A percentile compares a stretch with the other conserved stretches of the same genome.
These are phyloP conservation scores for Chalaropsis thielavioides DNA, from an alignment of 2,329 filamentous ascomycete species.

Conservation along the genomic window DNA sequence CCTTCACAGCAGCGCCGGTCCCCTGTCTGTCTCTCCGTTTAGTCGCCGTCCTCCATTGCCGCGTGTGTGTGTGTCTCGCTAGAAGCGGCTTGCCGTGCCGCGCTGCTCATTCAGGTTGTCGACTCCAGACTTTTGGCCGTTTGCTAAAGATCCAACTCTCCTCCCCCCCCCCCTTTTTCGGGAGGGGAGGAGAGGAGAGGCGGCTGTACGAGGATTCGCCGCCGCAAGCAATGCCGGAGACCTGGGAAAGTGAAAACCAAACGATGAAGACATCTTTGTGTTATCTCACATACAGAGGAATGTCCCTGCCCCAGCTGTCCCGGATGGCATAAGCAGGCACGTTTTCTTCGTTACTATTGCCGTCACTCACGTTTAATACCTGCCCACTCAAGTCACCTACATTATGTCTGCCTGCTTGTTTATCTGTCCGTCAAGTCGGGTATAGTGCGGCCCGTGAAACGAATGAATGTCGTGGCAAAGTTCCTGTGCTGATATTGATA, in stretches of 20 bases:
- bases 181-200: too few relatives aligned
- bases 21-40: background rate
- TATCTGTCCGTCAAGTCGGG: background rate
- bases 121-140: background rate
- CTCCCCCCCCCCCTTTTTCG: background rate
- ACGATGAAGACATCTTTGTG: too few relatives aligned
- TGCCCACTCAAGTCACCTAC: background rate
- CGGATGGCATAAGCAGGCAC: too few relatives aligned
- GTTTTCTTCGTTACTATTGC: too few relatives aligned
- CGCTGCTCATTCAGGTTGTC: background rate
- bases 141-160: background rate
- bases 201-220: background rate
- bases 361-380: too few relatives aligned
- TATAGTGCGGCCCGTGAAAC: background rate
- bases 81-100: background rate
- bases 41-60: background rate
- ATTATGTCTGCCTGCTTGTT: background rate
- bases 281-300: too few relatives aligned
- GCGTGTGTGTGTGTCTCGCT: background rate
- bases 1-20: too few relatives aligned
- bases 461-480: background rate
- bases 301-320: too few relatives aligned
- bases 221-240: background rate
- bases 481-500: background rate
- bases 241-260: background rate